A percentile compares a stretch with the other conserved stretches of the same genome.
phyloP scores from a whole-genome alignment of 2,329 filamentous ascomycete genomes.

The Rhytidhysteron rufulum region DNA sequence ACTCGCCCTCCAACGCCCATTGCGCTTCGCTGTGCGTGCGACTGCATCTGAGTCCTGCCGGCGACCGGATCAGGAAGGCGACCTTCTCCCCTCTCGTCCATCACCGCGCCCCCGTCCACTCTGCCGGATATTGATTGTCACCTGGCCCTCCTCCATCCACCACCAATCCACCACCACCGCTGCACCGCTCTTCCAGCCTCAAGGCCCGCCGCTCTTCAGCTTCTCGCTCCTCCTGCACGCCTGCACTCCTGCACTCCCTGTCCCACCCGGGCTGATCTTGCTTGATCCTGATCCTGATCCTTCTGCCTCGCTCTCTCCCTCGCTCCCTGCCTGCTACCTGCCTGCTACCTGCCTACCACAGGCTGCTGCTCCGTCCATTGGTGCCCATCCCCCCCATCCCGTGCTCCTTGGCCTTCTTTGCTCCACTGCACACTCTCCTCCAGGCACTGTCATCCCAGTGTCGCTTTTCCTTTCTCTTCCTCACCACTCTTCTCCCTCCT shows the following conservation, averaged over 20 bases:
- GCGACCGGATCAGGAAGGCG: background rate
- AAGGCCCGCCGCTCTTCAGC: conserved; percentile 17
- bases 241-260: conserved; percentile 19
- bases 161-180: conserved; percentile 23
- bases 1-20: too few relatives aligned
- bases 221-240: conserved; percentile 23
- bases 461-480: conserved; percentile 13
- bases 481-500: conserved; percentile 19
- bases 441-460: conserved; percentile 34
- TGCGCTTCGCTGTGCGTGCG: background rate
- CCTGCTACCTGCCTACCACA: too few relatives aligned
- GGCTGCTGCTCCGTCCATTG: too few relatives aligned
- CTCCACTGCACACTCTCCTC: too few relatives aligned
- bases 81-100: background rate
- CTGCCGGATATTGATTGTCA: background rate
- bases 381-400: too few relatives aligned
- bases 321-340: too few relatives aligned
- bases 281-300: conserved; percentile 17
- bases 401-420: conserved; percentile 33
- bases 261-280: conserved; percentile 20
- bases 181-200: conserved; percentile 7
- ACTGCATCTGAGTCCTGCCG: background rate
- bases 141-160: background rate
- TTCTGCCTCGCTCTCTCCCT: conserved; percentile 28
- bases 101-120: background rate